Evolutionary conservation across 331 rosid genomes (phyloP).

Genomic region (Malus hybrid): DNA sequence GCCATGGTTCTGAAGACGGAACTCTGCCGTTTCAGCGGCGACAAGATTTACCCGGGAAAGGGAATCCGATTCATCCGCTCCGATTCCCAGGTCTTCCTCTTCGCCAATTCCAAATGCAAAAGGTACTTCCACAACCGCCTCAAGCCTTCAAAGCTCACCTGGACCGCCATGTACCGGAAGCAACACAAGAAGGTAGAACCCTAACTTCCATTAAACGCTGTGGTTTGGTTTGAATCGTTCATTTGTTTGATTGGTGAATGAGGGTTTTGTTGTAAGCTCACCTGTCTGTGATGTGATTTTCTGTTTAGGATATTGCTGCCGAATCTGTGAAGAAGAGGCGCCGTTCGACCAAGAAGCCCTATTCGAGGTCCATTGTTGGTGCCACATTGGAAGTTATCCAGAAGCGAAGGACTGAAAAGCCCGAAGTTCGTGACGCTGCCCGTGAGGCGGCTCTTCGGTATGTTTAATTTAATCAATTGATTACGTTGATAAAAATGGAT

Average conservation of each 20-base stretch:
- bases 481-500: not conserved
- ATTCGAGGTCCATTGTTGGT: slow-evolving; percentile 56
- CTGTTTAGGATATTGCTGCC: slow-evolving; percentile 40
- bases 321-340: slow-evolving; percentile 61
- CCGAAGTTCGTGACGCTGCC: slow-evolving; percentile 61
- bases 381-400: slow-evolving; percentile 54
- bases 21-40: slow-evolving; percentile 58
- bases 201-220: not conserved
- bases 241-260: not conserved
- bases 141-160: slow-evolving; percentile 58
- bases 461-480: not conserved
- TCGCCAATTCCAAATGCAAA: slow-evolving; percentile 57
- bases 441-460: slow-evolving; percentile 64
- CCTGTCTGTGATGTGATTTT: not conserved
- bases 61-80: slow-evolving; percentile 55
- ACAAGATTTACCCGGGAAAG: slow-evolving; percentile 56
- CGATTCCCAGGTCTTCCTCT: slow-evolving; percentile 62
- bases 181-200: slow-evolving; percentile 51
- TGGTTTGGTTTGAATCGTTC: not conserved
- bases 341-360: slow-evolving; percentile 45
- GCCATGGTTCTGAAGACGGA: slow-evolving; percentile 37
- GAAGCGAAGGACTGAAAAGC: slow-evolving; percentile 49
- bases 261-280: not conserved
- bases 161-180: slow-evolving; percentile 62
- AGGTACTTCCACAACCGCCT: slow-evolving; percentile 55